Percentiles rank a stretch among this genome's conserved stretches.
phyloP scores from a whole-genome alignment of 768 basidiomycete genomes.

The Pisolithus orientalis region DNA sequence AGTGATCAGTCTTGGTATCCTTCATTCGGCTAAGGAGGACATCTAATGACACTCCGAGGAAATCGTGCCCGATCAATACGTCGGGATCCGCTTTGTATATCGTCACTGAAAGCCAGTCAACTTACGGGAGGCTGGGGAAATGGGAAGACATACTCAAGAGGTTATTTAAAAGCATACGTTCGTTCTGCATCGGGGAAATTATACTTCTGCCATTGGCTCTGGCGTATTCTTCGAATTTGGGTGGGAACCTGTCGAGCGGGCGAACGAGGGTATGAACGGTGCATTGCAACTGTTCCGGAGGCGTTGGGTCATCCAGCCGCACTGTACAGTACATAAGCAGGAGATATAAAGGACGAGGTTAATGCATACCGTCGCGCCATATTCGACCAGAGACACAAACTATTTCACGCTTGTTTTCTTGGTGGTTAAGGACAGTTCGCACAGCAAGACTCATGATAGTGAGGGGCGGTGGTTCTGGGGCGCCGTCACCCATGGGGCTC shows the following conservation, averaged over 20 bases:
- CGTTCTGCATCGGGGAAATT: conserved; percentile 72
- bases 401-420: conserved; percentile 89
- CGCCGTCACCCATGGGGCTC: conserved; percentile 72
- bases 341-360: neutral
- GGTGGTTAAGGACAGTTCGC: conserved; percentile 89
- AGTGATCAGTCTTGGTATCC: conserved; percentile 86
- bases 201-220: conserved; percentile 56
- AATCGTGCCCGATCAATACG: conserved; percentile 91
- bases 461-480: conserved; percentile 76
- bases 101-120: conserved; percentile 39
- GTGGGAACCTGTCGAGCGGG: conserved; percentile 82
- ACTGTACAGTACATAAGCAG: conserved; percentile 37
- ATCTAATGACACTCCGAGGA: conserved; percentile 84
- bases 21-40: conserved; percentile 87
- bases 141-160: conserved; percentile 53
- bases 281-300: conserved; percentile 81
- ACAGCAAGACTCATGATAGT: conserved; percentile 87
- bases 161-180: conserved; percentile 78
- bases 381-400: conserved; percentile 80
- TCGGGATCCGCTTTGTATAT: conserved; percentile 90
- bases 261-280: conserved; percentile 84
- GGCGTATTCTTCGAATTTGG: conserved; percentile 70
- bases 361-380: conserved; percentile 62
- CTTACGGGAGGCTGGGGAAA: neutral
- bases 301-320: conserved; percentile 85